These are phyloP conservation scores for Trifolium repens DNA, from an alignment of 306 rosid species.

Conservation along the genomic window DNA sequence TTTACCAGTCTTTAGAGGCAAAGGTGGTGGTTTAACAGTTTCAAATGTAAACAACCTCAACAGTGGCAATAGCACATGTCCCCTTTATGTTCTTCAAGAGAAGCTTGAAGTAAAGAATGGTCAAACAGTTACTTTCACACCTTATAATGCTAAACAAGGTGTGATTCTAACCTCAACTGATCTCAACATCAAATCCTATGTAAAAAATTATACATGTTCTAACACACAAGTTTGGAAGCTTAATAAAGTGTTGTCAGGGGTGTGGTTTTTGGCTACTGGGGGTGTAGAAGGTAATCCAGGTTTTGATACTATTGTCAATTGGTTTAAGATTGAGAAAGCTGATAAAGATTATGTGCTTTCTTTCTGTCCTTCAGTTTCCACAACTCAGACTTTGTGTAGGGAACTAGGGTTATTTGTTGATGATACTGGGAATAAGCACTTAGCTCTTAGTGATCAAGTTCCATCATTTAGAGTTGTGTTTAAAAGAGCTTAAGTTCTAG, in stretches of 20 bases:
- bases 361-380: slow-evolving; percentile 62
- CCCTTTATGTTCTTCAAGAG: slow-evolving; percentile 59
- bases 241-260: slow-evolving; percentile 43
- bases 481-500: slow-evolving; percentile 36
- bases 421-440: slow-evolving; percentile 42
- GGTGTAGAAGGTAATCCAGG: slow-evolving; percentile 64
- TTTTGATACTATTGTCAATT: slow-evolving; percentile 44
- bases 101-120: slow-evolving; percentile 42
- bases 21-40: slow-evolving; percentile 47
- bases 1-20: slow-evolving; percentile 51
- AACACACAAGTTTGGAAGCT: slow-evolving; percentile 53
- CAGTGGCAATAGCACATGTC: slow-evolving; percentile 44
- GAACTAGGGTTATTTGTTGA: slow-evolving; percentile 43
- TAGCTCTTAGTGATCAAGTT: slow-evolving; percentile 46
- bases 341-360: slow-evolving; percentile 50
- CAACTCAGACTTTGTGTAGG: slow-evolving; percentile 45
- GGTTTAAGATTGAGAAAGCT: slow-evolving; percentile 72
- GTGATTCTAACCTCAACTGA: slow-evolving; percentile 53
- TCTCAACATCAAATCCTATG: slow-evolving; percentile 56
- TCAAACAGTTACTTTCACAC: slow-evolving; percentile 49
- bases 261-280: slow-evolving; percentile 52
- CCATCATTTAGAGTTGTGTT: slow-evolving; percentile 42
- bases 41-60: background rate
- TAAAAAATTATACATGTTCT: slow-evolving; percentile 22
- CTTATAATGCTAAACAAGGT: slow-evolving; percentile 39